Evolutionary conservation across 192 early-diverging fungal genomes (phyloP).

Genomic region (Linnemannia schmuckeri): DNA sequence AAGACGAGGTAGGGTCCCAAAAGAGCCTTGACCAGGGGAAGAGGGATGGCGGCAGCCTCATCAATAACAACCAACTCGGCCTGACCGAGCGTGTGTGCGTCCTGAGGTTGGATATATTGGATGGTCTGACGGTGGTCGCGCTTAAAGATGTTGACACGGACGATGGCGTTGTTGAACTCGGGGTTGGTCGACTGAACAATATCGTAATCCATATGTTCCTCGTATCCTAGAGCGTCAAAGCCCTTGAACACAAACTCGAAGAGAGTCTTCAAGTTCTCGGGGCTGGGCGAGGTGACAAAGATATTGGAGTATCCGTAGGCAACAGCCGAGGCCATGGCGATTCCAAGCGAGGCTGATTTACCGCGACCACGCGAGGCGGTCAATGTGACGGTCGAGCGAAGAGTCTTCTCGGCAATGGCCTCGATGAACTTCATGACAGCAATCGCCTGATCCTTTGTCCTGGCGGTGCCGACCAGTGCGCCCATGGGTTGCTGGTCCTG

Average conservation of each 20-base stretch:
- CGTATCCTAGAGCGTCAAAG: slow-evolving; percentile 97
- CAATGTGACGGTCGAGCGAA: slow-evolving; percentile 91
- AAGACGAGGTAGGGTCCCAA: slow-evolving; percentile 97
- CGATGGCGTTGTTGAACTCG: slow-evolving; percentile 94
- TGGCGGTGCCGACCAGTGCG: slow-evolving; percentile 80
- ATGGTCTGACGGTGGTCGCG: slow-evolving; percentile 98
- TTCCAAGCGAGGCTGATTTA: slow-evolving; percentile 96
- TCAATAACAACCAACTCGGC: slow-evolving; percentile 99
- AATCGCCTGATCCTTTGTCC: slow-evolving; percentile 96
- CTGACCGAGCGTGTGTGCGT: slow-evolving; percentile 92
- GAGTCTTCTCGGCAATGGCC: slow-evolving; percentile 93
- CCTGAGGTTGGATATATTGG: slow-evolving; percentile 98
- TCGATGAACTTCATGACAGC: slow-evolving; percentile 98
- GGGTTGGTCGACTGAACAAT: slow-evolving; percentile 98
- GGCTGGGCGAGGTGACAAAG: slow-evolving; percentile 97
- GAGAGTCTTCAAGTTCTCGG: slow-evolving; percentile 98
- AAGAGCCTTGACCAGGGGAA: slow-evolving; percentile 91
- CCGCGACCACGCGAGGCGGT: slow-evolving; percentile 97
- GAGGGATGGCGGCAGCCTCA: slow-evolving; percentile 98
- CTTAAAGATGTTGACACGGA: slow-evolving; percentile 93
- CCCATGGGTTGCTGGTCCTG: slow-evolving; percentile 94
- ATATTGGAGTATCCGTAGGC: slow-evolving; percentile 99
- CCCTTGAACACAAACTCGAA: slow-evolving; percentile 99
- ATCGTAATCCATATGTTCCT: slow-evolving; percentile 99
- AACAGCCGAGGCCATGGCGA: slow-evolving; percentile 95